Percentiles rank a stretch among this genome's conserved stretches.
Conservation (phyloP, 495 filamentous ascomycete genomes). For the Penicillium odoratum region DNA sequence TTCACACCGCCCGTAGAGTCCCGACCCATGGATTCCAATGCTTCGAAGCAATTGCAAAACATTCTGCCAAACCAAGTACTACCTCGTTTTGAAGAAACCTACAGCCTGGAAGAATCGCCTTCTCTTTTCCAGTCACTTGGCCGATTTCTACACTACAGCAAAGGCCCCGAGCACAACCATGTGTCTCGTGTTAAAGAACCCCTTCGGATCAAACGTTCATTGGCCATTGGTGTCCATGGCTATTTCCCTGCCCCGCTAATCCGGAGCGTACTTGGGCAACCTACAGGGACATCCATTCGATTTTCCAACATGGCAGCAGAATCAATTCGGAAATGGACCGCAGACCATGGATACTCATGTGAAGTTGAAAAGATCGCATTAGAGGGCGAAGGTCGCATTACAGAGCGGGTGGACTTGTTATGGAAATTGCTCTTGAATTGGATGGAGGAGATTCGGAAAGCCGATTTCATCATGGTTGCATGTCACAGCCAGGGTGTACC, state of each 20-base stretch:
- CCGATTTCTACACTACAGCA: constrained; percentile 61
- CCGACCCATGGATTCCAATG: constrained; percentile 33
- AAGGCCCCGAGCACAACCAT: constrained; percentile 64
- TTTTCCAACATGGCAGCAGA: constrained; percentile 88
- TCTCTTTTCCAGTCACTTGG: constrained; percentile 72
- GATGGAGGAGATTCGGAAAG: constrained; percentile 84
- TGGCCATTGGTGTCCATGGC: constrained; percentile 93
- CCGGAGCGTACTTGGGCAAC: constrained; percentile 85
- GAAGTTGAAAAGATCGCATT: constrained; percentile 88
- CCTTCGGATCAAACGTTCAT: constrained; percentile 72
- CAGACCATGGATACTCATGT: constrained; percentile 61
- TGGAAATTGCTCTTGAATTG: constrained; percentile 95
- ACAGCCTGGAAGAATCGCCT: constrained; percentile 63
- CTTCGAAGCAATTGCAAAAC: constrained; percentile 47
- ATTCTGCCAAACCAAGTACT: constrained; percentile 63
- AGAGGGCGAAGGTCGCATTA: constrained; percentile 96
- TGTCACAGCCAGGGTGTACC: constrained; percentile 96
- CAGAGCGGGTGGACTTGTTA: constrained; percentile 82
- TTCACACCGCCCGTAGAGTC: constrained; percentile 21
- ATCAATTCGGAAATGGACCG: constrained; percentile 79
- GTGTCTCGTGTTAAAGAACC: constrained; percentile 68
- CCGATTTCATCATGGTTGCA: constrained; percentile 85
- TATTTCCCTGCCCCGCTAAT: constrained; percentile 86
- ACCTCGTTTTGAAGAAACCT: constrained; percentile 67
- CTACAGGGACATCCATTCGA: constrained; percentile 89